Percentiles rank a stretch among this genome's conserved stretches.
Conservation (phyloP, 805 yeast genomes). For the Tetrapisispora iriomotensis region DNA sequence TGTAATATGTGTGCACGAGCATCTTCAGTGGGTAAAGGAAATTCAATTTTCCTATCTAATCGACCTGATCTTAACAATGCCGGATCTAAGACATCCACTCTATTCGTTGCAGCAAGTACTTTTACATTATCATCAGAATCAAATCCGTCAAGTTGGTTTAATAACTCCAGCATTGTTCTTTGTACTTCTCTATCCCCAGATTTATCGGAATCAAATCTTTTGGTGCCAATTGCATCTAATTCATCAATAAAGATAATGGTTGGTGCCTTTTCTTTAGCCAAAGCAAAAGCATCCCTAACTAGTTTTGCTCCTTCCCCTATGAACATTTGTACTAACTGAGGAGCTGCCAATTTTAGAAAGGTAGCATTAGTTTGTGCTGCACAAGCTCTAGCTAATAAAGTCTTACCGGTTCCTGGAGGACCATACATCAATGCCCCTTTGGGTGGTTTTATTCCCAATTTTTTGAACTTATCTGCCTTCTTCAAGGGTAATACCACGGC, state of each 20-base stretch:
- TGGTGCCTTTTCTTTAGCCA: too few species aligned
- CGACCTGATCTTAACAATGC: constrained; percentile 95
- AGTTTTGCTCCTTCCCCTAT: constrained; percentile 98
- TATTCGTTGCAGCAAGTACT: constrained; percentile 94
- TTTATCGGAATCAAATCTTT: constrained; percentile 94
- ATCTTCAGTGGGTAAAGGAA: constrained; percentile 95
- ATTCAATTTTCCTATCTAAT: constrained; percentile 93
- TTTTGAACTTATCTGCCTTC: constrained; percentile 91
- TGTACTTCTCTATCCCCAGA: constrained; percentile 98
- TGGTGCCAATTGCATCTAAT: too few species aligned
- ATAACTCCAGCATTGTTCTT: constrained; percentile 95
- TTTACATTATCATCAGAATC: constrained; percentile 95
- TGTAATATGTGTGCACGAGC: constrained; percentile 93
- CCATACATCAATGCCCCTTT: constrained; percentile 98
- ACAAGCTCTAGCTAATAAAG: constrained; percentile 93
- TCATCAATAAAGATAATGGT: too few species aligned
- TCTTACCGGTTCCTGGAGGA: constrained; percentile 98
- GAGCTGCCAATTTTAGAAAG: constrained; percentile 90
- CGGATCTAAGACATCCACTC: constrained; percentile 99
- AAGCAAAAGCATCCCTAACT: constrained; percentile 95
- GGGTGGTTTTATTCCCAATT: constrained; percentile 91
- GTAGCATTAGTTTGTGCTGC: constrained; percentile 98
- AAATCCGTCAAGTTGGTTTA: constrained; percentile 95
- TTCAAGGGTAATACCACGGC: constrained; percentile 98
- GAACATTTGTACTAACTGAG: constrained; percentile 95